Percentiles rank a stretch among this genome's conserved stretches.
phyloP scores from a whole-genome alignment of 257 asterid species.

The Misopates orontium region DNA sequence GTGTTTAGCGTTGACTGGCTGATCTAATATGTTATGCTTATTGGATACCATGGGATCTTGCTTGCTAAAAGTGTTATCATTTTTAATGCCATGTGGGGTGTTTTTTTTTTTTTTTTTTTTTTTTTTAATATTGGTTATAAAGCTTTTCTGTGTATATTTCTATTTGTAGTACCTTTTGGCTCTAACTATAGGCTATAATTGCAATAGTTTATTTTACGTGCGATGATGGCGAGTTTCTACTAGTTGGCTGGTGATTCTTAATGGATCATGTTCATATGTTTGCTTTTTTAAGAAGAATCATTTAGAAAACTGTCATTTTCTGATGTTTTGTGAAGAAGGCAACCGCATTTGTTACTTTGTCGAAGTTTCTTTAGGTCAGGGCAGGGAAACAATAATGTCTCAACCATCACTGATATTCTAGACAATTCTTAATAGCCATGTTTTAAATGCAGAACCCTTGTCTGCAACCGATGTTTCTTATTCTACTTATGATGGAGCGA shows the following conservation, averaged over 20 bases:
- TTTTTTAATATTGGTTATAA: conserved; percentile 8
- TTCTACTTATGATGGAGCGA: conserved; percentile 45
- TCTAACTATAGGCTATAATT: too few relatives aligned
- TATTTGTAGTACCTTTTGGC: too few relatives aligned
- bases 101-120: too few relatives aligned
- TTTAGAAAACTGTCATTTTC: background rate
- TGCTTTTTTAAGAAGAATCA: background rate
- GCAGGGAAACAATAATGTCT: too few relatives aligned
- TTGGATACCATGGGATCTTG: conserved; percentile 15
- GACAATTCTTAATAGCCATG: background rate
- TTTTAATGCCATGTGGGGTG: conserved; percentile 15
- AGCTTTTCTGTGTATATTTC: background rate
- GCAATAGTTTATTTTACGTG: too few relatives aligned
- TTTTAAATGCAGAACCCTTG: conserved; percentile 66
- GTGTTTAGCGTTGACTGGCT: conserved; percentile 3
- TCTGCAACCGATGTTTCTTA: conserved; percentile 46
- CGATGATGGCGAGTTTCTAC: conserved; percentile 1
- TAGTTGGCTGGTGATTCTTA: background rate
- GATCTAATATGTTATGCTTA: too few relatives aligned
- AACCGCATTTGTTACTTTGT: too few relatives aligned
- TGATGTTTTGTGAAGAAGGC: too few relatives aligned
- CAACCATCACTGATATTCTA: conserved; percentile 14
- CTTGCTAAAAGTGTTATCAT: conserved; percentile 8
- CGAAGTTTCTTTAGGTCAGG: too few relatives aligned
- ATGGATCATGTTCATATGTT: background rate